Evolutionary conservation across 2,329 filamentous ascomycete species (phyloP), one percentile per base, ranked within the genome.

Genomic region (Lomentospora prolificans): DNA sequence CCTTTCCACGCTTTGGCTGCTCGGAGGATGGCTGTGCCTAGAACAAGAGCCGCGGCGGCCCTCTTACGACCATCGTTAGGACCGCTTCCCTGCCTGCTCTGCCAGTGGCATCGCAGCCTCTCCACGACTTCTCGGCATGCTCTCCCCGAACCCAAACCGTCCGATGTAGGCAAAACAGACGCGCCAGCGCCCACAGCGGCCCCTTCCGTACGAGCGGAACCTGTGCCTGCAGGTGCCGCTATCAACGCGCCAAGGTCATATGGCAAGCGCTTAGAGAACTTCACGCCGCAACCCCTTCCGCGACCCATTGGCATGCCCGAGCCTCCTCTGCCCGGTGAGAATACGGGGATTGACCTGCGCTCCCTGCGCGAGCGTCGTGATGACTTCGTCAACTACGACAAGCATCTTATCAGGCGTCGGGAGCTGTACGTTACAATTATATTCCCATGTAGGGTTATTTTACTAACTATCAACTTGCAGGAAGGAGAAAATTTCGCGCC

Each of bases 321-420:
- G 36, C 87, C 90, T 2, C 94, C 94, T 0, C 72, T 77, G 57
- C 72, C 81, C 10, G 90, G 90, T 58, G 85, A 97, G 68, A 96
- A 97, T 71, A 86, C 84, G 1, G 90, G 90, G 55, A 69, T 87
- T 59, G 89, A 95, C 64, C 65, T 62, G 17, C 83, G 91, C 41
- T 78, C 84, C 1, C 68, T 87, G 59, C 75, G 75, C 59, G 77
- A 96, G 70, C 81, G 83, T 52, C 79, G 85, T 41, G 83, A 89
- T 60, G 90, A 96, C 66, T 90, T 95, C 66, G 83, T 89, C 60
- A 77, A 94, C 70, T 91, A 89, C 65, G 86, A 94, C 57, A 91
- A 89, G 69, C 91, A 97, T 67, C 71, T 96, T 6, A 77, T 81
- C 60, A 81, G 85, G 61, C 82, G 92, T 60, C 80, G 88, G 62